Conservation (phyloP, 2,329 filamentous ascomycete species). For the Sporothrix brunneoviolacea region DNA sequence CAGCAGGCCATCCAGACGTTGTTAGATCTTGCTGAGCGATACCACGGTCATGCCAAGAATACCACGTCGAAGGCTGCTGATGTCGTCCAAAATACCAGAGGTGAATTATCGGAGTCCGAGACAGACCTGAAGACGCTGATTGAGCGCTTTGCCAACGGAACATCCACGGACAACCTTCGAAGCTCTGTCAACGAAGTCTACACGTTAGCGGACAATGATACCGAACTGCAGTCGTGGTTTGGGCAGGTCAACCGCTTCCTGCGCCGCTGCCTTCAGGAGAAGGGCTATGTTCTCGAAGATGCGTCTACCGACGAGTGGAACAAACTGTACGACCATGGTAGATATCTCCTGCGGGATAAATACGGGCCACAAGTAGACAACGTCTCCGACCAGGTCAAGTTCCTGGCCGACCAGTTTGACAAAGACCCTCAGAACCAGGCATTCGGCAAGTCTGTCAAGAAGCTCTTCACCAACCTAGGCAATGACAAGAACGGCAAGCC, state of each 20-base stretch:
- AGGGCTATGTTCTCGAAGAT: conserved; percentile 86
- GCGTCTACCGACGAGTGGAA: conserved; percentile 76
- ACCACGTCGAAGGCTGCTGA: conserved; percentile 58
- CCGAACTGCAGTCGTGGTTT: conserved; percentile 87
- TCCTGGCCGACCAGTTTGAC: conserved; percentile 82
- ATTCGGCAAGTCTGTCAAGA: conserved; percentile 69
- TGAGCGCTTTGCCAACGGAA: conserved; percentile 93
- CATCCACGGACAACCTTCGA: conserved; percentile 80
- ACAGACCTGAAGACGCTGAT: conserved; percentile 77
- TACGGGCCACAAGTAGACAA: conserved; percentile 82
- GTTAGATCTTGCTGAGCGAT: conserved; percentile 75
- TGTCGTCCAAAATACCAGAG: conserved; percentile 66
- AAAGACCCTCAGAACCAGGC: conserved; percentile 78
- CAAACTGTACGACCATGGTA: conserved; percentile 74
- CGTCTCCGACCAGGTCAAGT: conserved; percentile 84
- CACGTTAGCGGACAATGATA: conserved; percentile 75
- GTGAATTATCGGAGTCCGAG: conserved; percentile 64
- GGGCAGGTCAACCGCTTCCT: conserved; percentile 69
- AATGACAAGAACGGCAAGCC: conserved; percentile 78
- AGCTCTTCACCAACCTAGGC: conserved; percentile 82
- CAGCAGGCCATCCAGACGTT: conserved; percentile 85
- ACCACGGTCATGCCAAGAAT: conserved; percentile 65
- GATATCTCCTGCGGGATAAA: conserved; percentile 79
- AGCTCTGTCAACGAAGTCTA: conserved; percentile 81
- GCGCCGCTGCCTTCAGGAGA: conserved; percentile 75